Evolutionary conservation across 805 yeast genomes (phyloP), one percentile per base, ranked within the genome.

Genomic region (Yamadazyma olivae): DNA sequence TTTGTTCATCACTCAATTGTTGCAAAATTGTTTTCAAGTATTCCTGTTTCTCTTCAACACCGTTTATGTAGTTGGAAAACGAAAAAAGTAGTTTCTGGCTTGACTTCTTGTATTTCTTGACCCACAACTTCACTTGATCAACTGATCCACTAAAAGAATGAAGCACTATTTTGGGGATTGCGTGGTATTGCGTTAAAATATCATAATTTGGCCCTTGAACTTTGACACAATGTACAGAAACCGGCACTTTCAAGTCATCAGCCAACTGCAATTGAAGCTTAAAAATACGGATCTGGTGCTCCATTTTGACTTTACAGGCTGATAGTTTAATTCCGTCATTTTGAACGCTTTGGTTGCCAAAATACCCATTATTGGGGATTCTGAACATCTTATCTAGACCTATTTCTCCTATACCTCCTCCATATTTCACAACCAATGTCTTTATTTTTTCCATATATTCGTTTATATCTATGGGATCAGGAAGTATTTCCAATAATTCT

Each of bases 121-220:
- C 50, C 70, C 82, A 75, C 28, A 64, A 35, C 36, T 63, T 53
- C 12, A 82, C 74, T 40, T 80, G 87, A 28, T 88, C 96, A 0
- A 68, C 43, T 2, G 95, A 81, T 0, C 98, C 98, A 6, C 88
- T 77, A 56, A 79, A 93, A 0, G 96, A 87, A 53, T 91, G 98
- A 17, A 93, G 66, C 25, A 86, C 77, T 1, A 89, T 57, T 3
- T 64, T 54, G 3, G 72, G 56, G 8, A 56, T 53, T 22, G 38
- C 38, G n/a, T n/a, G n/a, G 13, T 48, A 52, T 17, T 44, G 27
- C 2, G 35, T 26, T 4, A 78, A 60, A 1, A 53, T 36, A 12
- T 79, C 83, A 35, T 65, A 76, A 10, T 83, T 53, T 5, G 64
- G 51, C 0, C 89, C 87, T 41, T 84, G 90, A 8, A 84, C 77